Conservation (phyloP, 768 basidiomycete species). For the Daedaleopsis sinensis region DNA sequence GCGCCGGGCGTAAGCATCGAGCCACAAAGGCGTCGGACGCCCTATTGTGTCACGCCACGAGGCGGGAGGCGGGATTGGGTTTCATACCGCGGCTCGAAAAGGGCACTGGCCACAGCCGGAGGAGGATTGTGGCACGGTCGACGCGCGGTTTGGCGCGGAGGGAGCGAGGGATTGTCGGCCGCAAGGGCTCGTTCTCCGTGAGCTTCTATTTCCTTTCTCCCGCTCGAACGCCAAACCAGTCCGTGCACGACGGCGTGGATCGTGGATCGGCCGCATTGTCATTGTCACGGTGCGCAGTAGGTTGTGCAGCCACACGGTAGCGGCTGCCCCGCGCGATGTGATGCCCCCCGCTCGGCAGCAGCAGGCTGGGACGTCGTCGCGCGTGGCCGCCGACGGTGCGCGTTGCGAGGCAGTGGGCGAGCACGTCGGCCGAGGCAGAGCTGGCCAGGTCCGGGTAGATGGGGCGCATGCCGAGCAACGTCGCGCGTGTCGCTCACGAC, state of each 20-base stretch:
- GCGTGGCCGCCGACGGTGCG: not conserved
- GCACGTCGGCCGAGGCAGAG: not conserved
- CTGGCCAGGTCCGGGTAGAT: not conserved
- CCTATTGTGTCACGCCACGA: constrained; percentile 11
- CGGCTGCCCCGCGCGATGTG: not conserved
- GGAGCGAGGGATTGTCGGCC: not conserved
- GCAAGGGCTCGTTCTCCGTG: not conserved
- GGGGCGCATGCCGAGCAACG: not conserved
- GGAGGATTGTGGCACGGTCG: constrained; percentile 18
- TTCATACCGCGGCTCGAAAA: not conserved
- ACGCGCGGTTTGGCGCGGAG: not conserved
- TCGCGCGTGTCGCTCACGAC: not conserved
- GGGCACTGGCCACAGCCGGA: not conserved
- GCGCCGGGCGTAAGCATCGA: no score
- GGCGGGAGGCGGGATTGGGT: not conserved
- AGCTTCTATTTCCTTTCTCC: not conserved
- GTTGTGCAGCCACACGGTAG: no score
- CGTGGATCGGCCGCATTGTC: not conserved
- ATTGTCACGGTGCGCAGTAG: no score
- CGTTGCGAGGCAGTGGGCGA: not conserved
- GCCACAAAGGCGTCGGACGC: constrained; percentile 11
- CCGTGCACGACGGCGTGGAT: no score
- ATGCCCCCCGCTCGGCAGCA: not conserved
- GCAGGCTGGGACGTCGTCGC: not conserved
- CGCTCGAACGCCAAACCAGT: no score